A percentile compares a stretch with the other conserved stretches of the same genome.
These are phyloP conservation scores for Epicoccum sorghinum DNA, from an alignment of 2,329 filamentous ascomycete species.

Conservation along the genomic window DNA sequence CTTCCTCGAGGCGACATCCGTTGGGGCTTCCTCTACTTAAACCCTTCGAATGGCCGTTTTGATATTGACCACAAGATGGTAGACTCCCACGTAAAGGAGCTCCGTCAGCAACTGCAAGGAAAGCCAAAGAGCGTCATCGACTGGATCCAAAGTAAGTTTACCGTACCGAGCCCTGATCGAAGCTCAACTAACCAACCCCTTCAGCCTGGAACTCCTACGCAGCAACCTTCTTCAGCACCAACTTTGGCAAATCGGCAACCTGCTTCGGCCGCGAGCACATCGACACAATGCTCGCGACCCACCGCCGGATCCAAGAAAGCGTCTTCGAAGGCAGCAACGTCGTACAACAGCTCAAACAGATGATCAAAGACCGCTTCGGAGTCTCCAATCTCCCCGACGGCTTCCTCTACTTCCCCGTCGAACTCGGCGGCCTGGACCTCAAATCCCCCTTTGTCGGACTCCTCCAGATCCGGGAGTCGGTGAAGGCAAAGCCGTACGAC, in stretches of 20 bases:
- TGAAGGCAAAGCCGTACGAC: constrained; percentile 45
- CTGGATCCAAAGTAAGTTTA: constrained; percentile 34
- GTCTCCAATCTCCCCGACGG: constrained; percentile 56
- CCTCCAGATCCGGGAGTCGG: constrained; percentile 50
- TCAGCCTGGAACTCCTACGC: constrained; percentile 60
- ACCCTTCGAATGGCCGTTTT: constrained; percentile 34
- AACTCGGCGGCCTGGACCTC: constrained; percentile 58
- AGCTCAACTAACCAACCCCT: neutral
- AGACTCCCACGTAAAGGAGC: constrained; percentile 37
- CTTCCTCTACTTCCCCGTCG: constrained; percentile 60
- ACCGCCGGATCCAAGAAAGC: constrained; percentile 56
- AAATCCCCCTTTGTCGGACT: constrained; percentile 58
- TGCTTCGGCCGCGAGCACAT: constrained; percentile 61
- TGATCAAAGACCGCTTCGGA: constrained; percentile 60
- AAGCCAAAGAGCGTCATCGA: constrained; percentile 42
- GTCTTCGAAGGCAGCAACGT: constrained; percentile 51
- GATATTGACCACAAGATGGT: constrained; percentile 44
- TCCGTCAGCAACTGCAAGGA: constrained; percentile 36
- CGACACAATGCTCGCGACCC: constrained; percentile 59
- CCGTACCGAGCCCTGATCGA: neutral
- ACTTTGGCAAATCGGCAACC: constrained; percentile 60
- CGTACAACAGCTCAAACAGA: constrained; percentile 50
- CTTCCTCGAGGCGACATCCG: constrained; percentile 39
- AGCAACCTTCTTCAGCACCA: constrained; percentile 59
- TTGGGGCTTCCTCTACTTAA: constrained; percentile 42